Percentiles rank a stretch among this genome's conserved stretches.
phyloP scores from a whole-genome alignment of 345 rosid species.

The Eucalyptus pauciflora region DNA sequence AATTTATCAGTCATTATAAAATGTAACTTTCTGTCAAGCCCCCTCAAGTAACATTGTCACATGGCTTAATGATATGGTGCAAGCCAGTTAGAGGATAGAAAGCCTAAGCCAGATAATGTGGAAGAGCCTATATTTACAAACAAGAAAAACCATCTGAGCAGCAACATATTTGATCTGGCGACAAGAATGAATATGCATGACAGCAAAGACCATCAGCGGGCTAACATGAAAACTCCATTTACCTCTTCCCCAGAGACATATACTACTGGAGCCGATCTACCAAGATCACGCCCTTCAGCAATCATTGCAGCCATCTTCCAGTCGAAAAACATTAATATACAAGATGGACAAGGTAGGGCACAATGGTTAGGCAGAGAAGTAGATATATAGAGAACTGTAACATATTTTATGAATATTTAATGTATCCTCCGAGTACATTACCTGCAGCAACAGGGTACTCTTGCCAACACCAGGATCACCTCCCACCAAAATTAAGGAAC shows the following conservation, averaged over 20 bases:
- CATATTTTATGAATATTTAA: not conserved
- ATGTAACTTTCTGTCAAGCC: not conserved
- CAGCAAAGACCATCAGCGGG: not conserved
- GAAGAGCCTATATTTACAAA: no score
- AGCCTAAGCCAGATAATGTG: not conserved
- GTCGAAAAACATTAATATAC: not conserved
- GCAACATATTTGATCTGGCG: not conserved
- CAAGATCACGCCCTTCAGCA: conserved; percentile 38
- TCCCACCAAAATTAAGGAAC: conserved; percentile 78
- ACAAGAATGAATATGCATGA: not conserved
- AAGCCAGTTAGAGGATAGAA: not conserved
- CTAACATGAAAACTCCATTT: not conserved
- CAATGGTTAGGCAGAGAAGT: not conserved
- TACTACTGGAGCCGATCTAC: conserved; percentile 27
- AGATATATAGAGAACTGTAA: not conserved
- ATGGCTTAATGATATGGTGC: not conserved
- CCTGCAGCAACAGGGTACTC: conserved; percentile 91
- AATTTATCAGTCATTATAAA: not conserved
- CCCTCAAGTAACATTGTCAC: not conserved
- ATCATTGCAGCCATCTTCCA: conserved; percentile 64
- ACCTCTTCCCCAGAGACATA: conserved; percentile 61
- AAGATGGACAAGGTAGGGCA: not conserved
- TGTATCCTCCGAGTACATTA: not conserved
- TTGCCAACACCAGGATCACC: conserved; percentile 99
- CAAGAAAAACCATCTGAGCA: not conserved